A percentile compares a stretch with the other conserved stretches of the same genome.
Conservation (phyloP, 139 green algal species). For the Coccomyxa sp. region DNA sequence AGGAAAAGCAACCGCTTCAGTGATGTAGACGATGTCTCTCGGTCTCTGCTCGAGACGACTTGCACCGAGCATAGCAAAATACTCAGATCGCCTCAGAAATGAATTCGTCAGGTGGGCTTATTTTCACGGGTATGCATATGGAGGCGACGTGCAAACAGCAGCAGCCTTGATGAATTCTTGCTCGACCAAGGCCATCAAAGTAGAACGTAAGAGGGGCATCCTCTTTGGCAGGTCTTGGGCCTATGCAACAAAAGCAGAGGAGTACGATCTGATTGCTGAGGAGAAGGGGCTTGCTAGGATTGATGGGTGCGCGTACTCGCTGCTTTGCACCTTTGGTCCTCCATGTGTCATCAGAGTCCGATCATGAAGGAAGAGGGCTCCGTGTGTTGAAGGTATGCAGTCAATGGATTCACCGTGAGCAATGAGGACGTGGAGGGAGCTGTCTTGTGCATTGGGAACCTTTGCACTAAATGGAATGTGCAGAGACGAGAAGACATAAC, state of each 20-base stretch:
- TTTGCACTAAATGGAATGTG: neutral
- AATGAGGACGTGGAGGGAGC: neutral
- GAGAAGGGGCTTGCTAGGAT: neutral
- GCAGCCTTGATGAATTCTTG: neutral
- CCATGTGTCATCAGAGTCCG: neutral
- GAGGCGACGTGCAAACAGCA: neutral
- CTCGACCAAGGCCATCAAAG: neutral
- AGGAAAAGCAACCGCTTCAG: no score
- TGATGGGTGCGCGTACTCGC: neutral
- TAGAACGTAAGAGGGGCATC: neutral
- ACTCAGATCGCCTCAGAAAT: no score
- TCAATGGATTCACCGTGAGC: neutral
- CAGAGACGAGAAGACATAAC: neutral
- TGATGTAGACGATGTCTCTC: no score
- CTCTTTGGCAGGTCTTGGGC: neutral
- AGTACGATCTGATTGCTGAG: neutral
- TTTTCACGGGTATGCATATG: neutral
- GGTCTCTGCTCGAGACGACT: no score
- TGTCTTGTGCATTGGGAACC: neutral
- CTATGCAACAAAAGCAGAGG: neutral
- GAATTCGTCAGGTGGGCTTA: neutral
- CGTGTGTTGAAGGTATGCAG: neutral
- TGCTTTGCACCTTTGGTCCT: no score
- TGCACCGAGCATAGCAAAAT: no score
- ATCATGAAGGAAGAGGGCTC: neutral